These are phyloP conservation scores for Xylaria sp. DNA, from an alignment of 495 filamentous ascomycete genomes.

Conservation along the genomic window DNA sequence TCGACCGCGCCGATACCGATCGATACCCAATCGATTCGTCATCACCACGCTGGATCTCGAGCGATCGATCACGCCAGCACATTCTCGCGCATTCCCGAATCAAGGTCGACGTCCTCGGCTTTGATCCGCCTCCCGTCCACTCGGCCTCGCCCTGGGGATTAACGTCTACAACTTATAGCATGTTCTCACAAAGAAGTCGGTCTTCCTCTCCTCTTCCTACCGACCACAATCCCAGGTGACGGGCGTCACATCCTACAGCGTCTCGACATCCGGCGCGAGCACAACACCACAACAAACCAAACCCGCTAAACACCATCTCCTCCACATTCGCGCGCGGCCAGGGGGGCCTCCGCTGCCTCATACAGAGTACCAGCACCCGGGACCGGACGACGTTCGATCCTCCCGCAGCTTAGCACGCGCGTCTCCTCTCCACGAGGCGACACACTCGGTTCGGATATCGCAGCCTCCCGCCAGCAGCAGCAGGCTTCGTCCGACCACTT, in stretches of 20 bases:
- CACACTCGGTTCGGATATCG: conserved; percentile 39
- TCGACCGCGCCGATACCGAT: conserved; percentile 27
- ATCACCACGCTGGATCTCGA: conserved; percentile 35
- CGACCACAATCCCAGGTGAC: conserved; percentile 65
- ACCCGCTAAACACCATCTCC: no score
- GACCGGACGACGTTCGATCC: conserved; percentile 25
- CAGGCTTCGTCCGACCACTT: conserved; percentile 31
- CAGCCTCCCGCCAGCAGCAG: conserved; percentile 24
- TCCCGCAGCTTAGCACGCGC: conserved; percentile 19
- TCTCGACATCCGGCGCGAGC: conserved; percentile 54
- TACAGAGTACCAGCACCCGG: conserved; percentile 17
- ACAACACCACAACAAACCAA: conserved; percentile 29
- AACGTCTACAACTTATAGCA: conserved; percentile 52
- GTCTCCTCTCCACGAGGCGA: conserved; percentile 21
- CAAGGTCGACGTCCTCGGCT: conserved; percentile 42
- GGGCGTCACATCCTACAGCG: conserved; percentile 55
- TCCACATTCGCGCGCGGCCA: conserved; percentile 27
- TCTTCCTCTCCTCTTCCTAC: conserved; percentile 59
- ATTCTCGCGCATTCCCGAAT: conserved; percentile 38
- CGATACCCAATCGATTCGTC: conserved; percentile 30
- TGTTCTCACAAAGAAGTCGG: conserved; percentile 58
- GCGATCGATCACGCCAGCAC: conserved; percentile 37
- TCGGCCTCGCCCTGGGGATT: conserved; percentile 42
- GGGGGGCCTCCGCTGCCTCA: conserved; percentile 34
- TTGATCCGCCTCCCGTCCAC: conserved; percentile 32